A percentile compares a stretch with the other conserved stretches of the same genome.
phyloP scores from a whole-genome alignment of 495 filamentous ascomycete species.

The Penicillium canescens region DNA sequence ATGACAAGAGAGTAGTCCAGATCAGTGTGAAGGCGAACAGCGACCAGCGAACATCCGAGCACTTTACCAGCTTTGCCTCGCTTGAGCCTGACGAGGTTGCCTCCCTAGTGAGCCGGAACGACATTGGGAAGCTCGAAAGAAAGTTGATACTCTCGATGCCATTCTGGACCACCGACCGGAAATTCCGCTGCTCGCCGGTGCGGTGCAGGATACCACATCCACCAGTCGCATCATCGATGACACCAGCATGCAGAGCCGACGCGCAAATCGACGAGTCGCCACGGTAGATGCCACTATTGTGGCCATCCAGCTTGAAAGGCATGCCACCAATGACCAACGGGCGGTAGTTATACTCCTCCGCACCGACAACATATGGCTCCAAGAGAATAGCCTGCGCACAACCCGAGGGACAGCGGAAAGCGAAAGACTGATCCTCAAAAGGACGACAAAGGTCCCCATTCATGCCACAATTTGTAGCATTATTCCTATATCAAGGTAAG shows the following conservation, averaged over 20 bases:
- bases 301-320: constrained; percentile 37
- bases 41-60: constrained; percentile 68
- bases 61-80: constrained; percentile 30
- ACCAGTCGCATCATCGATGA: constrained; percentile 62
- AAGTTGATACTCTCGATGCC: constrained; percentile 67
- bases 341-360: constrained; percentile 62
- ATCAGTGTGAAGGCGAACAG: constrained; percentile 64
- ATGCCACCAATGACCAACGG: constrained; percentile 70
- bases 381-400: constrained; percentile 63
- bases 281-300: constrained; percentile 56
- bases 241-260: constrained; percentile 71
- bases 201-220: constrained; percentile 73
- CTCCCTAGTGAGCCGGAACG: constrained; percentile 57
- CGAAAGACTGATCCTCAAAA: constrained; percentile 63
- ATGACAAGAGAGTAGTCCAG: constrained; percentile 62
- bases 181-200: constrained; percentile 59
- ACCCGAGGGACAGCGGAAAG: constrained; percentile 73
- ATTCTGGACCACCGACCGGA: constrained; percentile 49
- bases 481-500: constrained; percentile 27
- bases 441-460: constrained; percentile 72
- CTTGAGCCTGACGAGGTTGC: constrained; percentile 15
- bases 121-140: constrained; percentile 67
- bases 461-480: constrained; percentile 63
- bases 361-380: constrained; percentile 70
- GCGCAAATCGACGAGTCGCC: constrained; percentile 78